phyloP scores from a whole-genome alignment of 2,329 filamentous ascomycete species.

The Huntiella abstrusa region DNA sequence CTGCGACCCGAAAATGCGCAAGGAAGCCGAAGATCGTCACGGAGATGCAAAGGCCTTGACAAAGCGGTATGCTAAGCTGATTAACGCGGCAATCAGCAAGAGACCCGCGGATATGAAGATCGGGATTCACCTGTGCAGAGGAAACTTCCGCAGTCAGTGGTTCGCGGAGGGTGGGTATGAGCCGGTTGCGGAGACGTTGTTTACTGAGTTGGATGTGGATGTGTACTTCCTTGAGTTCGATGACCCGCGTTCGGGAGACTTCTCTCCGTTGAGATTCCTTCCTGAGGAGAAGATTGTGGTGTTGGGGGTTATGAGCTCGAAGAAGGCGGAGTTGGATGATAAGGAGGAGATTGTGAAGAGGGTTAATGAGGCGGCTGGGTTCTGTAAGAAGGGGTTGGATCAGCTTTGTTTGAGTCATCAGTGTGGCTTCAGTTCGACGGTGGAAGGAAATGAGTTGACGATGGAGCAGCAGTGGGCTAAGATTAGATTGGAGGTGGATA shows the following conservation, averaged over 20 bases:
- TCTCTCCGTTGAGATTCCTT: constrained; percentile 40
- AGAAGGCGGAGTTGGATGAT: constrained; percentile 39
- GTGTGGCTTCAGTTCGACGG: constrained; percentile 47
- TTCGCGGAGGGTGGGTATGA: constrained; percentile 48
- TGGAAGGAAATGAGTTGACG: constrained; percentile 44
- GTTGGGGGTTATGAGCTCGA: constrained; percentile 40
- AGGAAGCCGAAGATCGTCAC: constrained; percentile 9
- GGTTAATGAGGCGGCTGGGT: constrained; percentile 39
- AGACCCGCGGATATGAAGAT: constrained; percentile 49
- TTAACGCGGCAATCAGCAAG: constrained; percentile 48
- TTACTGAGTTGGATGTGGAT: constrained; percentile 37
- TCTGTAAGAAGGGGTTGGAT: constrained; percentile 45
- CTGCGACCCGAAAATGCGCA: constrained; percentile 9
- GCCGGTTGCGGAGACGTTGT: constrained; percentile 40
- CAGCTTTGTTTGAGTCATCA: constrained; percentile 50
- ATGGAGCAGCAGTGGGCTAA: constrained; percentile 54
- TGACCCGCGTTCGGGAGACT: constrained; percentile 38
- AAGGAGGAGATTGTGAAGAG: constrained; percentile 32
- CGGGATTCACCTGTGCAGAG: constrained; percentile 44
- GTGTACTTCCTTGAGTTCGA: constrained; percentile 46
- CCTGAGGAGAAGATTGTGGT: constrained; percentile 42
- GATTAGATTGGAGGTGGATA: constrained; percentile 45
- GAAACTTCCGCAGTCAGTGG: constrained; percentile 44
- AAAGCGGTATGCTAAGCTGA: constrained; percentile 50
- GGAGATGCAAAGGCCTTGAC: constrained; percentile 29